phyloP scores from a whole-genome alignment of 1,284 basidiomycete species.

The Ceratobasidium sp. region DNA sequence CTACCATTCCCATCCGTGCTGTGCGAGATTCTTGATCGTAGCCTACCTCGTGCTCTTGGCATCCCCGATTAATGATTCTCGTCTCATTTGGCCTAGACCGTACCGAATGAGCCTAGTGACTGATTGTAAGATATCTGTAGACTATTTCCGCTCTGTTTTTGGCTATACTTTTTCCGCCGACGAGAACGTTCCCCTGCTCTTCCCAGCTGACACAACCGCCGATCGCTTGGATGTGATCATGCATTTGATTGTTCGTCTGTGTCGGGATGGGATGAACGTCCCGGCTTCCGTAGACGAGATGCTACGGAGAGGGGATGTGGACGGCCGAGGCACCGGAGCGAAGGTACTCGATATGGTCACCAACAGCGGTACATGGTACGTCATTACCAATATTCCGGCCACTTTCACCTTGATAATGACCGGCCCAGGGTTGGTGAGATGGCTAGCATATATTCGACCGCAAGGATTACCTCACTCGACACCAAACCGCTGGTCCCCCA shows the following conservation, averaged over 20 bases:
- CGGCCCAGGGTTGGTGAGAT: constrained; percentile 35
- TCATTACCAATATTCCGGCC: no score
- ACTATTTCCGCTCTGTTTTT: constrained; percentile 12
- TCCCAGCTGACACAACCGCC: constrained; percentile 4
- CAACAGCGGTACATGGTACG: constrained; percentile 31
- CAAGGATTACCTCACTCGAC: constrained; percentile 16
- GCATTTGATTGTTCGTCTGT: constrained; percentile 7
- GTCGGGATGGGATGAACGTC: constrained; percentile 13
- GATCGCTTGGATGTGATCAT: constrained; percentile 4
- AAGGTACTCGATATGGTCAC: constrained; percentile 13
- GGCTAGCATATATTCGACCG: constrained; percentile 9
- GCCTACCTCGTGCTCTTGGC: no score
- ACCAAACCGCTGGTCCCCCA: constrained; percentile 15
- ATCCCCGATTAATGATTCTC: no score
- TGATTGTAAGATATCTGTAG: neutral
- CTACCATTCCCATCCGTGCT: no score
- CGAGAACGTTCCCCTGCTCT: constrained; percentile 30
- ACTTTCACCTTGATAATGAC: no score
- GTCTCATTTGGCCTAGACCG: no score
- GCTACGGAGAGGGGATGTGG: constrained; percentile 1
- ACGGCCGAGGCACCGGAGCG: neutral
- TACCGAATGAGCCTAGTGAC: no score
- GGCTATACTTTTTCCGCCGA: constrained; percentile 14
- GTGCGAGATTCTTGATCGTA: no score
- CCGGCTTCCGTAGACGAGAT: constrained; percentile 3